Evolutionary conservation across 306 rosid genomes (phyloP), one percentile per base, ranked within the genome.

Genomic region (Rosa multiflora): DNA sequence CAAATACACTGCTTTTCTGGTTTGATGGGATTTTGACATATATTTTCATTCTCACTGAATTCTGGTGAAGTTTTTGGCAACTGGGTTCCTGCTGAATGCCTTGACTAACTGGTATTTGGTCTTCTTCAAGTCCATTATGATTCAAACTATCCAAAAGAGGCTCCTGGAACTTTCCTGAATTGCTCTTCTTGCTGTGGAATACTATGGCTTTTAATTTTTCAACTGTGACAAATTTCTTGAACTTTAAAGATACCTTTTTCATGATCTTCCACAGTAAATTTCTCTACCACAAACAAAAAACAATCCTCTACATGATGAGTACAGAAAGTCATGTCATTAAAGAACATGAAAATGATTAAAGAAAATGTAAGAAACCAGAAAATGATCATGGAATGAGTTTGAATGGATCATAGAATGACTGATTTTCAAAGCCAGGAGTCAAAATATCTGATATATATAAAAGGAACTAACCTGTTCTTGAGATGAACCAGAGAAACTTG

Each of bases 1-100:
- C 75, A 17, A 55, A 32, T 18, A 78, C 76, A 39, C 10, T 10
- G 3, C 35, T 42, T 44, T 26, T 69, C 75, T 26, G 58, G 37
- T 69, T 55, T 69, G 76, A 53, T 42, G 81, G 76, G 1, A 68
- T 40, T 44, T 69, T 68, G 44, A 78, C 81, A 26, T 78, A 78
- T 21, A 78, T 35, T 37, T 12, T 77, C 72, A 63, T 64, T 64
- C 48, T 47, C 26, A 39, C 3, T 32, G 73, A 48, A 39, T 47
- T 51, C 14, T 51, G 74, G 10, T 48, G 40, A 48, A 15, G 18
- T 74, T 42, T 74, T 14, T 43, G 23, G 68, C 11, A 13, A 21
- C 11, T 66, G 3, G 63, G 63, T 21, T 32, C 80, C 40, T 6
- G 7, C 66, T n/a, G 74, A 51, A 51, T 35, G 47, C 62, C 64